Percentiles rank a stretch among this genome's conserved stretches.
Evolutionary conservation across 176 grass and related monocot genomes (phyloP).

Genomic region (Bothriochloa decipiens): DNA sequence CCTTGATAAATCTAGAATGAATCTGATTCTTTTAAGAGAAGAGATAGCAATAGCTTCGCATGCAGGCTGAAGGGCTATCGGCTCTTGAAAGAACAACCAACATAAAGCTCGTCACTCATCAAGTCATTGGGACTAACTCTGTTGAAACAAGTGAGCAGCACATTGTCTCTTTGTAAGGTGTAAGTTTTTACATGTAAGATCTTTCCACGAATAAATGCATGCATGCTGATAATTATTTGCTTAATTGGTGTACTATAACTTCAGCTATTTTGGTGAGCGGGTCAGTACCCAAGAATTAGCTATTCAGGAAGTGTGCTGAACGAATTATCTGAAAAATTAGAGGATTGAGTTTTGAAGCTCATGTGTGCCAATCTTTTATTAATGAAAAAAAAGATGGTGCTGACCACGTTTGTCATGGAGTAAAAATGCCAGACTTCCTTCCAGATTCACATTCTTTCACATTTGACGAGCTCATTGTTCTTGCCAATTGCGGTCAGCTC

Average conservation of each 20-base stretch:
- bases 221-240: background rate
- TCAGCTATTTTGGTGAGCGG: background rate
- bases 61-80: background rate
- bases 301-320: background rate
- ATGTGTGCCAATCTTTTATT: too few relatives aligned
- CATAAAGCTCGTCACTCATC: background rate
- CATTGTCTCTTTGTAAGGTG: too few relatives aligned
- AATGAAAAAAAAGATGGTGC: too few relatives aligned
- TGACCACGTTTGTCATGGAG: too few relatives aligned
- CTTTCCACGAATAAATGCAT: background rate
- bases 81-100: background rate
- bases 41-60: background rate
- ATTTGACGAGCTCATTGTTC: too few relatives aligned
- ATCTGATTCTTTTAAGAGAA: conserved; percentile 41
- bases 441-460: too few relatives aligned
- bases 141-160: too few relatives aligned
- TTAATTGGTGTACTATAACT: background rate
- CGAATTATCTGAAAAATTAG: background rate
- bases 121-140: background rate
- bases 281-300: background rate
- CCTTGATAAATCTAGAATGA: conserved; percentile 11
- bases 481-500: too few relatives aligned
- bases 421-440: too few relatives aligned
- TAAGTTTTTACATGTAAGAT: too few relatives aligned
- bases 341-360: background rate